Percentiles rank a stretch among this genome's conserved stretches.
phyloP scores from a whole-genome alignment of 75 land plant genomes.

The Pinus albicaulis region DNA sequence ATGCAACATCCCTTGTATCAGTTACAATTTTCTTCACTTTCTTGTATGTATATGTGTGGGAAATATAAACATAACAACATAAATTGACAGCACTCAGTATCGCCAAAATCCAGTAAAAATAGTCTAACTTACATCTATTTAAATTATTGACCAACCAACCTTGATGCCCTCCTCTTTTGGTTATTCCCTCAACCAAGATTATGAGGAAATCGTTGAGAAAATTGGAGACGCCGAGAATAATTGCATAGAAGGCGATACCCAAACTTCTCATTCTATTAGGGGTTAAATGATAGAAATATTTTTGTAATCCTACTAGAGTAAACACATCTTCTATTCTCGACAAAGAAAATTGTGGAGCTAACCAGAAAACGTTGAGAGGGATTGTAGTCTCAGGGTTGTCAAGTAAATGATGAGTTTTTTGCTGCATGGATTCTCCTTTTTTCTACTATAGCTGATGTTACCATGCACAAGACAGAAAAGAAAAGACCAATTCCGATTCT shows the following conservation, averaged over 20 bases:
- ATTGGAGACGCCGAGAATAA: neutral
- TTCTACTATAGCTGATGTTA: neutral
- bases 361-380: neutral
- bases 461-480: neutral
- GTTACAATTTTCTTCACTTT: conserved; percentile 17
- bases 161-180: neutral
- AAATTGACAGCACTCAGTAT: conserved; percentile 27
- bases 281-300: neutral
- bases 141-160: neutral
- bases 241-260: neutral
- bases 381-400: neutral
- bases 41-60: conserved; percentile 48
- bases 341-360: neutral
- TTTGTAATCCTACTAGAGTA: neutral
- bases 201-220: neutral
- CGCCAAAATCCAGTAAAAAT: conserved; percentile 53
- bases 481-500: neutral
- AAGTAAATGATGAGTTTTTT: neutral
- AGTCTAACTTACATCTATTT: conserved; percentile 48
- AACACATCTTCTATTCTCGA: neutral
- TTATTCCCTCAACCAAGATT: neutral
- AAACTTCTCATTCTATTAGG: neutral
- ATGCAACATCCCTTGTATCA: neutral
- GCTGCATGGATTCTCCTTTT: neutral
- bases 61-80: conserved; percentile 30